Evolutionary conservation across 495 filamentous ascomycete species (phyloP), one percentile per base, ranked within the genome.

Genomic region (Pyrenopolyporus hunteri): DNA sequence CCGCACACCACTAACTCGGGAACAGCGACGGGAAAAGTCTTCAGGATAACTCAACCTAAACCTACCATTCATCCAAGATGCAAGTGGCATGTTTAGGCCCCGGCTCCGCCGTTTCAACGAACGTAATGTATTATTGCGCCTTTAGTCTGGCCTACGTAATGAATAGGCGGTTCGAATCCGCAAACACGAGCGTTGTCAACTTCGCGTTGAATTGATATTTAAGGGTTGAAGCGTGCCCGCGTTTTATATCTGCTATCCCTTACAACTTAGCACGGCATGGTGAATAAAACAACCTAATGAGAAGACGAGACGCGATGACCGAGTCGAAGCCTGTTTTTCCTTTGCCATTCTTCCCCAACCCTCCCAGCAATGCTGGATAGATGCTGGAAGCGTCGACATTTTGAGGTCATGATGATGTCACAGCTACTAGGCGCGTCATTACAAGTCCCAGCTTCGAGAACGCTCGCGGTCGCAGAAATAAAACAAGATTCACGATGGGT

Each of bases 351-450:
- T 53, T 31, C 23, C 17, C 25, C 19, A 58, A 40, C 31, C 0
- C 43, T 31, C 23, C 17, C 19, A 48, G 29, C 17, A 3, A 35
- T 22, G 10, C n/a, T 33, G 19, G 28, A 35, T 44, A 36, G 20
- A 44, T 45, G n/a, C 3, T 19, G 13, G 20, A 37, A 31, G 22
- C 20, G 0, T 22, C 2, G 20, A 1, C 4, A 6, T 1, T 42
- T 50, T 45, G 45, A 50, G 8, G 28, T 50, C 44, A 58, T n/a
- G 19, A 44, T 58, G 55, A 58, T 33, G 55, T 58, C 45, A 57
- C 37, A 22, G 0, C 17, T 4, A 2, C 17, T 16, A 13, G 13
- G 33, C 6, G 13, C 26, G 11, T 32, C 14, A 2, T 19, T 36
- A 35, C 11, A 14, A 13, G 9, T 28, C 14, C 40, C 4, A 6